Percentiles rank a stretch among this genome's conserved stretches.
Conservation (phyloP, 2,329 filamentous ascomycete species). For the Venturia carpophila region DNA sequence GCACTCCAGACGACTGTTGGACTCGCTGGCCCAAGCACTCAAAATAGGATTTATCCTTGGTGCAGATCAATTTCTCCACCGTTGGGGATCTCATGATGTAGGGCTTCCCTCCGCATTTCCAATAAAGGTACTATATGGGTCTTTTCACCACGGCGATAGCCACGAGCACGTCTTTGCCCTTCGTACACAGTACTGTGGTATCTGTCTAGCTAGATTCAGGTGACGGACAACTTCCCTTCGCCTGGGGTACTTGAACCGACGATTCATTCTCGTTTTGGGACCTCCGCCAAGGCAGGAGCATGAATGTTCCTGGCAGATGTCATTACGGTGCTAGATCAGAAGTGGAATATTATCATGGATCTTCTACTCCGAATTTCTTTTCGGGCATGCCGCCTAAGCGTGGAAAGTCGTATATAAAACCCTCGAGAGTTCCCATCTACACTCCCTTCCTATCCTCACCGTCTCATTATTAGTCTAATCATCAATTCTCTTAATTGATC, state of each 20-base stretch:
- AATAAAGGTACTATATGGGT: background rate
- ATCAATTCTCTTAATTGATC: background rate
- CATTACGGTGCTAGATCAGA: too few species aligned
- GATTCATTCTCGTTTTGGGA: background rate
- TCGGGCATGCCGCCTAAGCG: too few species aligned
- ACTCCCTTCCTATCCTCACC: too few species aligned
- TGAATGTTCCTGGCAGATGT: too few species aligned
- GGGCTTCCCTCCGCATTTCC: background rate
- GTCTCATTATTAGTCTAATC: background rate
- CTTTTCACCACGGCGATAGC: background rate
- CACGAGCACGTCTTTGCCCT: background rate
- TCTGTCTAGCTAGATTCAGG: background rate
- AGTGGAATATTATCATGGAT: too few species aligned
- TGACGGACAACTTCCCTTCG: background rate
- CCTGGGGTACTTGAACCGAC: too few species aligned
- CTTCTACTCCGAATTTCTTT: too few species aligned
- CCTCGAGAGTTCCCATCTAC: background rate
- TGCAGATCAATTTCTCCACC: background rate
- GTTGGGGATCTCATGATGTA: background rate
- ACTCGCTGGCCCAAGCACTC: background rate
- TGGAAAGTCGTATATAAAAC: background rate
- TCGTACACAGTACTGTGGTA: too few species aligned
- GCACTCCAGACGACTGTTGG: background rate
- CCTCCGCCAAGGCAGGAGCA: background rate
- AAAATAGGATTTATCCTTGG: background rate